Percentiles rank a stretch among this genome's conserved stretches.
phyloP scores from a whole-genome alignment of 2,329 filamentous ascomycete genomes.

The Epichloe elymi region DNA sequence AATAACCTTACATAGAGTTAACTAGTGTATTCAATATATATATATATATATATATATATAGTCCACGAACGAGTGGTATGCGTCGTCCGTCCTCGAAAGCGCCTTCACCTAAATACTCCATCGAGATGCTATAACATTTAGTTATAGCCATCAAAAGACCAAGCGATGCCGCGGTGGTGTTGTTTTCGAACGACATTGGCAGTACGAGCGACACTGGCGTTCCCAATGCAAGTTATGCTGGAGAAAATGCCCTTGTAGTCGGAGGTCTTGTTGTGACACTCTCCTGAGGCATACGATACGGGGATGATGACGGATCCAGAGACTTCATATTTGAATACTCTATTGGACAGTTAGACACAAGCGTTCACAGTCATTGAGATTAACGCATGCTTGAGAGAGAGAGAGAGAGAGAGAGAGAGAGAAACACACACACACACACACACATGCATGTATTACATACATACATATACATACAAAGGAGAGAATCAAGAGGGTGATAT shows the following conservation, averaged over 20 bases:
- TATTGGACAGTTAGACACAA: neutral
- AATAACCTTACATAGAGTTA: no score
- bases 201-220: neutral
- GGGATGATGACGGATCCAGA: constrained; percentile 15
- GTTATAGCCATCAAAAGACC: constrained; percentile 1
- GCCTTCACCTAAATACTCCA: neutral
- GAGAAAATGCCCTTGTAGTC: constrained; percentile 1
- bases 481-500: neutral
- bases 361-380: no score
- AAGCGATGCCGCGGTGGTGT: constrained; percentile 2
- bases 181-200: neutral
- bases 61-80: no score
- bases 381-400: no score
- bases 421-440: no score
- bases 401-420: no score
- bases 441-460: no score
- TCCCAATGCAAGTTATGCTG: neutral
- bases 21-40: no score
- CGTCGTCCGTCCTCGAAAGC: no score
- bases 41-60: no score
- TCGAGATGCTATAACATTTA: neutral
- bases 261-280: neutral
- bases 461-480: no score
- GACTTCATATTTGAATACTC: constrained; percentile 15
- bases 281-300: constrained; percentile 5